Percentiles rank a stretch among this genome's conserved stretches.
Evolutionary conservation across 768 basidiomycete species (phyloP).

Genomic region (Dioszegia aurantiaca): DNA sequence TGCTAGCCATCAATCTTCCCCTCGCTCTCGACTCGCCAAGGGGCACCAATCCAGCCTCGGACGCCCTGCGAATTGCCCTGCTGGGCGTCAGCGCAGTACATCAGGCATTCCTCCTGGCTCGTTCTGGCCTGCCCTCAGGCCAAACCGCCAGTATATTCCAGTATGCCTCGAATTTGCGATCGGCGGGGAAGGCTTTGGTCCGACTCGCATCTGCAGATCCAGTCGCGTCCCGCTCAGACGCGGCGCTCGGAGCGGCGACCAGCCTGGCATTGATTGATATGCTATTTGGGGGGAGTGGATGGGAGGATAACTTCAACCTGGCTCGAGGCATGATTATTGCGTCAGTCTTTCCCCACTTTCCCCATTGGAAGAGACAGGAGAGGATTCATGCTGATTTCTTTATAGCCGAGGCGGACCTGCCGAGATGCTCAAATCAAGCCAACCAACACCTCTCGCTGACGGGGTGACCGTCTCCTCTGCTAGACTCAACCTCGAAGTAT

Average conservation of each 20-base stretch:
- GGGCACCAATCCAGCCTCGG: slow-evolving; percentile 52
- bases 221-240: slow-evolving; percentile 33
- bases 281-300: slow-evolving; percentile 55
- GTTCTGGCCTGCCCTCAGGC: slow-evolving; percentile 35
- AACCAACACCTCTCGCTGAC: slow-evolving; percentile 35
- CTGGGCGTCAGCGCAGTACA: slow-evolving; percentile 56
- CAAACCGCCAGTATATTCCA: slow-evolving; percentile 52
- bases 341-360: slow-evolving; percentile 37
- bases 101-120: slow-evolving; percentile 55
- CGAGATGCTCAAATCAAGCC: slow-evolving; percentile 47
- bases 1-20: slow-evolving; percentile 55
- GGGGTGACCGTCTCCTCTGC: slow-evolving; percentile 51
- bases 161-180: slow-evolving; percentile 51
- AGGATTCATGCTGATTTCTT: background rate
- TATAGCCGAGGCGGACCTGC: slow-evolving; percentile 55
- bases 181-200: slow-evolving; percentile 53
- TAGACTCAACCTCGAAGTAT: slow-evolving; percentile 55
- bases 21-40: slow-evolving; percentile 55
- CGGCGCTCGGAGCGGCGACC: slow-evolving; percentile 42
- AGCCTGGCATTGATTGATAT: slow-evolving; percentile 53
- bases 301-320: slow-evolving; percentile 53
- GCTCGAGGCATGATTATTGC: slow-evolving; percentile 54
- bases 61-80: slow-evolving; percentile 54
- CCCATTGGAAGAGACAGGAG: background rate
- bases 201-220: slow-evolving; percentile 50